A percentile compares a stretch with the other conserved stretches of the same genome.
Conservation (phyloP, 768 basidiomycete genomes). For the Trametes cubensis region DNA sequence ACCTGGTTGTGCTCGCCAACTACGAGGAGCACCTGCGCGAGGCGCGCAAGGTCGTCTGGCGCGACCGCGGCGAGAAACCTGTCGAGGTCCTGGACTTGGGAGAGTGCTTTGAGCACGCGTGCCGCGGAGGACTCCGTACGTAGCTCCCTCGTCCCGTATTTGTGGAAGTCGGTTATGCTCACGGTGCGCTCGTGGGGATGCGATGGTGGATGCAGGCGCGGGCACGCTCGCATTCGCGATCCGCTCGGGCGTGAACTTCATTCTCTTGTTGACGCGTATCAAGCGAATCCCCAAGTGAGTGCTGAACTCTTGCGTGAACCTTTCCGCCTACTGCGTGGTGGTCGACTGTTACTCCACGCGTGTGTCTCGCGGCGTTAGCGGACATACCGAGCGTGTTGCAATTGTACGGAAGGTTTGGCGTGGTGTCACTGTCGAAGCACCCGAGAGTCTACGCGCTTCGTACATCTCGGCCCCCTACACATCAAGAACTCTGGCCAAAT, state of each 20-base stretch:
- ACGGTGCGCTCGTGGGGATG: neutral
- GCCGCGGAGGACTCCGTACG: constrained; percentile 71
- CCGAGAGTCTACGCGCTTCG: no score
- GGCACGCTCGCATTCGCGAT: constrained; percentile 79
- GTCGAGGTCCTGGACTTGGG: constrained; percentile 63
- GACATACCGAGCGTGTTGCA: neutral
- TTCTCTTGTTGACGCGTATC: constrained; percentile 75
- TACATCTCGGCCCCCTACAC: no score
- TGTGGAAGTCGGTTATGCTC: neutral
- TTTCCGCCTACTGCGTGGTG: no score
- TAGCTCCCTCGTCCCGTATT: constrained; percentile 23
- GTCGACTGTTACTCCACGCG: neutral
- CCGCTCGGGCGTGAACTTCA: constrained; percentile 80
- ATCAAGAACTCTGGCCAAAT: no score
- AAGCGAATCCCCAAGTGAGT: constrained; percentile 67
- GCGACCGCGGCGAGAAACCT: constrained; percentile 76
- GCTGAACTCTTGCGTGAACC: no score
- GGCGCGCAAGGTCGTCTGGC: constrained; percentile 81
- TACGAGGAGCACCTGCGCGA: constrained; percentile 74
- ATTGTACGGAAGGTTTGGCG: no score
- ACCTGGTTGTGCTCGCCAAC: constrained; percentile 82
- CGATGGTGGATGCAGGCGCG: constrained; percentile 58
- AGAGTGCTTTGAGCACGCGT: constrained; percentile 73
- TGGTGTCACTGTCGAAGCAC: no score
- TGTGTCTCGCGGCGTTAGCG: neutral